These are phyloP conservation scores for Leersia perrieri DNA, from an alignment of 176 grass and related monocot genomes.

Conservation along the genomic window DNA sequence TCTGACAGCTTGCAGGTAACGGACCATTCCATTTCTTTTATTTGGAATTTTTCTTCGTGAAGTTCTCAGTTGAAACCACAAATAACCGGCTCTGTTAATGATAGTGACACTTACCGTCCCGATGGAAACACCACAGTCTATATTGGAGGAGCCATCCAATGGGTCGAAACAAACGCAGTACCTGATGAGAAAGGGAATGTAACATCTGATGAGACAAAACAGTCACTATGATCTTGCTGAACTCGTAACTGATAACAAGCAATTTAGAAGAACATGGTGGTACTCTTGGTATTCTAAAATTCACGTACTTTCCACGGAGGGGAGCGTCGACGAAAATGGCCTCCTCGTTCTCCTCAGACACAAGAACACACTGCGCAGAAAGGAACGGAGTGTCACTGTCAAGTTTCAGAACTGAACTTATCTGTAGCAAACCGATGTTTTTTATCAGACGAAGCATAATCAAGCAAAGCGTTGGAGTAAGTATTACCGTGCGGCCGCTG, in stretches of 20 bases:
- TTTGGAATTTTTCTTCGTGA: too few species aligned
- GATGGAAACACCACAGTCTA: conserved; percentile 92
- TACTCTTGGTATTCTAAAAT: neutral
- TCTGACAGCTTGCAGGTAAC: neutral
- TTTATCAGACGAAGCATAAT: neutral
- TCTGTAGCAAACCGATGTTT: neutral
- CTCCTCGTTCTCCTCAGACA: conserved; percentile 95
- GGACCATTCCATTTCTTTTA: neutral
- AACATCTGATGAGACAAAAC: neutral
- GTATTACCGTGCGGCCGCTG: conserved; percentile 81
- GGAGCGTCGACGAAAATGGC: conserved; percentile 78
- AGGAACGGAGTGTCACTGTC: neutral
- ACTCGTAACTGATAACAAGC: neutral
- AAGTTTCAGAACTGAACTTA: neutral
- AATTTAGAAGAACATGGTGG: neutral
- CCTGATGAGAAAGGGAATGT: conserved; percentile 24
- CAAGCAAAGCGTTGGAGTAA: neutral
- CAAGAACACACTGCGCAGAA: conserved; percentile 67
- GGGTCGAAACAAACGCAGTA: conserved; percentile 96
- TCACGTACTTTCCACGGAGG: conserved; percentile 75
- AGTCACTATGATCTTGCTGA: neutral
- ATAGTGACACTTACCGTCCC: conserved; percentile 63
- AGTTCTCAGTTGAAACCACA: neutral
- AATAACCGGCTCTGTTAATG: neutral
- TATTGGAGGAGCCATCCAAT: conserved; percentile 96